Evolutionary conservation across 352 stramenopile genomes (phyloP).

Genomic region (Blastocystis sp.): DNA sequence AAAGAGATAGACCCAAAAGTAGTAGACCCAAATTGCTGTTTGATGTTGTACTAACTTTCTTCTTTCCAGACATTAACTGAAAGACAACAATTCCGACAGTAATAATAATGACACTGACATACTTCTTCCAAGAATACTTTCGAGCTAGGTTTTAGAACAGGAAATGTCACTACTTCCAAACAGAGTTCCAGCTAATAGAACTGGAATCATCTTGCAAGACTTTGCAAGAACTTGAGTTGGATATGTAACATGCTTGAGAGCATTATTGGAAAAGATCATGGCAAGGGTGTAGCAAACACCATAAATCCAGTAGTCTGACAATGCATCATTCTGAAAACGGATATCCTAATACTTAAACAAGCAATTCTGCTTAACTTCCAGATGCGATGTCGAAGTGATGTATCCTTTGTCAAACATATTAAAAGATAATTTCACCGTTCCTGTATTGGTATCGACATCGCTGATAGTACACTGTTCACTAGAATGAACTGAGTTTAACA

Average conservation of each 20-base stretch:
- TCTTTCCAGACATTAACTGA: slow-evolving; percentile 74
- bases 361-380: background rate
- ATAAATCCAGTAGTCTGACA: slow-evolving; percentile 62
- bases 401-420: slow-evolving; percentile 61
- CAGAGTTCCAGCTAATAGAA: slow-evolving; percentile 77
- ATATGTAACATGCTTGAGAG: slow-evolving; percentile 89
- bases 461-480: slow-evolving; percentile 35
- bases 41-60: slow-evolving; percentile 73
- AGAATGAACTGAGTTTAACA: background rate
- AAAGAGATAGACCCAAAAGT: slow-evolving; percentile 85
- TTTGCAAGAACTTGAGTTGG: slow-evolving; percentile 95
- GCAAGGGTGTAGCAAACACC: slow-evolving; percentile 78
- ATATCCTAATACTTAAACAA: slow-evolving; percentile 78
- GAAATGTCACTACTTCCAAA: slow-evolving; percentile 47
- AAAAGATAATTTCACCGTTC: slow-evolving; percentile 37
- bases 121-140: slow-evolving; percentile 82
- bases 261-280: slow-evolving; percentile 86
- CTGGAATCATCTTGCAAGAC: slow-evolving; percentile 97
- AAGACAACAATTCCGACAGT: slow-evolving; percentile 79
- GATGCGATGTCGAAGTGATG: background rate
- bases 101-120: slow-evolving; percentile 84
- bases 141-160: background rate
- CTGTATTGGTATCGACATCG: slow-evolving; percentile 31
- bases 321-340: slow-evolving; percentile 11
- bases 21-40: slow-evolving; percentile 82